Percentiles rank a stretch among this genome's conserved stretches.
Conservation (phyloP, 2,329 filamentous ascomycete species). For the Lizonia empirigonia region DNA sequence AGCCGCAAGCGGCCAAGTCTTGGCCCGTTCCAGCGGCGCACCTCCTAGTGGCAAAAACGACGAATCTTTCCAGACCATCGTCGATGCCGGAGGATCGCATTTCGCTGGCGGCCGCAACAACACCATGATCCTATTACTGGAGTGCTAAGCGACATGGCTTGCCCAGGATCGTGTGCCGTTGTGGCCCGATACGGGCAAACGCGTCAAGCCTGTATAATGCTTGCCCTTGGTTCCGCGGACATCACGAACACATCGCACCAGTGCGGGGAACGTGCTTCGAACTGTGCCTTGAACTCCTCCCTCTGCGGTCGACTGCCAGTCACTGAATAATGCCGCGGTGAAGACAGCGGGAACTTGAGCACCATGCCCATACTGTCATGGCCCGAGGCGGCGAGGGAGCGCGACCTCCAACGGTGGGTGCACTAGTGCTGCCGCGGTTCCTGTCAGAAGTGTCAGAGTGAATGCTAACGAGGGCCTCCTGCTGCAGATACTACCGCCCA, state of each 20-base stretch:
- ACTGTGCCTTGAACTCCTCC: slow-evolving; percentile 2
- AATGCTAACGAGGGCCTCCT: not conserved
- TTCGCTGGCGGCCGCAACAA: slow-evolving; percentile 12
- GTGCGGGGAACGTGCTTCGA: slow-evolving; percentile 1
- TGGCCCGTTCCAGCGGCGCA: not conserved
- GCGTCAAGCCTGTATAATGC: not conserved
- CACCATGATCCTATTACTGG: slow-evolving; percentile 2
- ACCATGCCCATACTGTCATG: slow-evolving; percentile 26
- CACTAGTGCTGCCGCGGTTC: not conserved
- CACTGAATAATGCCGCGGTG: slow-evolving; percentile 19
- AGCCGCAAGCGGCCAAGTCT: not conserved
- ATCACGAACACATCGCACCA: slow-evolving; percentile 10
- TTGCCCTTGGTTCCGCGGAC: slow-evolving; percentile 5
- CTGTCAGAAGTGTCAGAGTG: too few species aligned
- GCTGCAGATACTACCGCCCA: slow-evolving; percentile 43
- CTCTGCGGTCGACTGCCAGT: not conserved
- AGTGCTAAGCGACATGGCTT: slow-evolving; percentile 9
- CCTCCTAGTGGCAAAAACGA: slow-evolving; percentile 1
- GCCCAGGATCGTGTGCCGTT: slow-evolving; percentile 13
- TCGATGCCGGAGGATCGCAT: slow-evolving; percentile 13
- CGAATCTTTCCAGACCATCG: slow-evolving; percentile 7
- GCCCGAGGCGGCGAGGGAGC: slow-evolving; percentile 34
- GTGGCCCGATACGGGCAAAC: not conserved
- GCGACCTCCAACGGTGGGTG: slow-evolving; percentile 38
- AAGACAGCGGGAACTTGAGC: slow-evolving; percentile 5